Evolutionary conservation across 1,284 basidiomycete genomes (phyloP), one percentile per base, ranked within the genome.

Genomic region (Fistulina hepatica): DNA sequence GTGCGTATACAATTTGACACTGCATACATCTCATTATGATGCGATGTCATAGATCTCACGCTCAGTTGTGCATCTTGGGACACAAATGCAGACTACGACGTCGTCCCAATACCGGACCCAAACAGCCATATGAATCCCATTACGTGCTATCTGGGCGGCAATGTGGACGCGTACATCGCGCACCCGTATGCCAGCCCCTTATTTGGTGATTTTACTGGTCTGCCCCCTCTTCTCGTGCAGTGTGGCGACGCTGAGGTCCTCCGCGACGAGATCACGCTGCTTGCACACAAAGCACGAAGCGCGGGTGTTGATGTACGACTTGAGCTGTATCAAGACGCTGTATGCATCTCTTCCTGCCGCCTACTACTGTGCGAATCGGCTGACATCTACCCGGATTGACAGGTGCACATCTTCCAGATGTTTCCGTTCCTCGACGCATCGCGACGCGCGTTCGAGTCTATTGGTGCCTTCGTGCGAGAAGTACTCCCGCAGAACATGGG

Each of bases 31-130:
- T 11, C 11, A 5, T 15, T 24, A 35, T n/a, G n/a, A n/a, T n/a
- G n/a, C n/a, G n/a, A n/a, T n/a, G n/a, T n/a, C n/a, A n/a, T 44
- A 85, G 89, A 94, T 61, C 62, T 97, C 42, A 95, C 90, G 0
- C 83, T 94, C 76, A 94, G 90, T 45, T 97, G 93, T 57, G 89
- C 94, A 45, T 93, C 89, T 23, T 97, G 94, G 94, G 91, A 97
- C 37, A 86, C 85, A 38, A 97, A 97, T 56, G 78, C 84, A 12
- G 67, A 67, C 13, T 86, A 70, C 52, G 88, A 91, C 55, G 77
- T 92, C 23, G 76, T 92, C 0, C 84, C 88, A 1, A 68, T 71
- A 37, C 74, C 86, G 35, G 53, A 71, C 33, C 73, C 76, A 26
- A 82, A 79, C 37, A 88, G 91, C 50, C 91, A 93, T 52, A 72